Evolutionary conservation across 805 yeast genomes (phyloP), one percentile per base, ranked within the genome.

Genomic region (Pichia occidentalis): DNA sequence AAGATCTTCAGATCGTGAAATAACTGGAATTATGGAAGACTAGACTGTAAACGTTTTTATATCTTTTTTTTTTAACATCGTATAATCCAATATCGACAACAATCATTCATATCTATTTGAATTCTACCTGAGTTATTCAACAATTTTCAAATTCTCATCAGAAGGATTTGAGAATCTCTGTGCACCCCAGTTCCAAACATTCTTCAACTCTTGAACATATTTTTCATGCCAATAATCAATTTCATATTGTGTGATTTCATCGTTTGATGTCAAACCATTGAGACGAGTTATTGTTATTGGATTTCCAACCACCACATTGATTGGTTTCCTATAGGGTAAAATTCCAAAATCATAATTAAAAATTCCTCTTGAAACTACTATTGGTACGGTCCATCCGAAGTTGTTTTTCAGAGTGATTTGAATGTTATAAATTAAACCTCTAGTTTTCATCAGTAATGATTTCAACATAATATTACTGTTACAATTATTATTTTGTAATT

Each of bases 341-440:
- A 92, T 61, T 0, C 98, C 98, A 62, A 83, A 85, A 55, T 87
- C 95, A 52, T 88, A 85, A 52, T 90, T 85, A 61, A 90, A 88
- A 0, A 92, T 68, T 0, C 97, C 97, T 32, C 97, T 68, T 1
- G 96, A 96, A 54, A 85, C 80, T 62, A 92, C 83, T 34, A 92
- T 74, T 1, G 98, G 98, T 6, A 92, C 53, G 0, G 97, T 88
- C 60, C 88, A 90, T 1, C 90, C 92, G 40, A 79, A 70, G 25
- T 63, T 67, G 23, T 65, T 64, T 51, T 92, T 90, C 53, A 90
- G 56, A 77, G 85, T 75, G 25, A 70, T 57, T 57, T 90, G 97
- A 36, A 82, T 64, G 50, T 75, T 70, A 14, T 21, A 23, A 9
- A 35, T n/a, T 6, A 23, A 11, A 16, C 20, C 27, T 21, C 28